A percentile compares a stretch with the other conserved stretches of the same genome.
Evolutionary conservation across 345 rosid species (phyloP).

Genomic region (Populus nigra): DNA sequence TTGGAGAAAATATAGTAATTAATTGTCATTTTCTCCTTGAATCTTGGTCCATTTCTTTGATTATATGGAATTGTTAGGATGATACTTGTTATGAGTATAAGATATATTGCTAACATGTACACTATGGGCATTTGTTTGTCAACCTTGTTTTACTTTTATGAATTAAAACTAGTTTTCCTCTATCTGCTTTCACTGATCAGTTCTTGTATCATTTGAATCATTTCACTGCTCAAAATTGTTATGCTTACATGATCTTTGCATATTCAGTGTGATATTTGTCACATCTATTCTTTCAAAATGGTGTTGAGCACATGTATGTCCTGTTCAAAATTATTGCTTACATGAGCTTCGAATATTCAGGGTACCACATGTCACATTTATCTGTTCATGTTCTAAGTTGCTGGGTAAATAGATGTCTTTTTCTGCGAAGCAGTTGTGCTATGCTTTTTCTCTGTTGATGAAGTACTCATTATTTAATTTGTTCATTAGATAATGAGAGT

Average conservation of each 20-base stretch:
- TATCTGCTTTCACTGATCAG: no score
- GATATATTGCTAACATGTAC: background rate
- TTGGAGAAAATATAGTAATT: background rate
- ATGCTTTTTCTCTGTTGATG: background rate
- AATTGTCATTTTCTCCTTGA: background rate
- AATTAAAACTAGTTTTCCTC: no score
- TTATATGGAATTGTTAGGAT: background rate
- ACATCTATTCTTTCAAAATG: background rate
- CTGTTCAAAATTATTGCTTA: no score
- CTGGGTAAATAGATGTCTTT: background rate
- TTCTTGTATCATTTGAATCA: no score
- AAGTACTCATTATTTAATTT: background rate
- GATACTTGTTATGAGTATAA: background rate
- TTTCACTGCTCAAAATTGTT: no score
- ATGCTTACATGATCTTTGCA: no score
- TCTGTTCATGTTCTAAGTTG: background rate
- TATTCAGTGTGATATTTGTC: background rate
- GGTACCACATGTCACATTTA: background rate
- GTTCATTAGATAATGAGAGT: slow-evolving; percentile 38
- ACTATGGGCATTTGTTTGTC: background rate
- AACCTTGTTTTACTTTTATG: no score
- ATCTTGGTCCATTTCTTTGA: background rate
- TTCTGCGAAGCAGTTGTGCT: background rate
- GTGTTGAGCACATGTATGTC: no score
- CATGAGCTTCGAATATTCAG: background rate